Evolutionary conservation across 1,284 basidiomycete genomes (phyloP), one percentile per base, ranked within the genome.

Genomic region (Porogramme epimiltina): DNA sequence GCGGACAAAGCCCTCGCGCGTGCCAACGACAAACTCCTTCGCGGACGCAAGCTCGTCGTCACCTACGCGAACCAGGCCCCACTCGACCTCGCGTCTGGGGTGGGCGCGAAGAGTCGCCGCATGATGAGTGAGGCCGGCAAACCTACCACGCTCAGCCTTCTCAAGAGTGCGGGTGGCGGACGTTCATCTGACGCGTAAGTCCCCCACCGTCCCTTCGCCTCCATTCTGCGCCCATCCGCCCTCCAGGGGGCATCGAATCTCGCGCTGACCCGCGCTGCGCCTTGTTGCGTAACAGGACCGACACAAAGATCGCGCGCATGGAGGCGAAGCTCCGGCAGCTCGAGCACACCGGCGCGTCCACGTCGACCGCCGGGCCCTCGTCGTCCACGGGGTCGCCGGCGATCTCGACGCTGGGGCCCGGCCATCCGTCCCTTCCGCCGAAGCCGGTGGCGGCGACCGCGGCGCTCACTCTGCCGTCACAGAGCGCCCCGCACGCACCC

Each of bases 281-380:
- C 18, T 22, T 44, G 24, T 37, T 40, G 10, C 22, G 15, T 33
- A 11, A 31, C 61, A 94, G 92, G 50, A 94, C 91, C 1, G 77
- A 83, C 43, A 86, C 87, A 58, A 97, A 97, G 72, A 98, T 98
- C 61, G 93, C 94, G 2, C 85, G 89, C 56, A 89, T 98, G 80
- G 96, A 98, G 70, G 95, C 95, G 4, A 98, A 98, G 70, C 76
- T 98, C 19, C 82, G 85, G 9, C 82, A 91, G 56, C 83, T 97
- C 81, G 82, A 85, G 49, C 46, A 53, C 42, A 20, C 42, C 64
- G 13, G 50, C 60, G 19, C 55, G 63, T 36, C 43, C 22, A 13
- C 42, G 22, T 23, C 44, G 18, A 18, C 43, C 11, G 28, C 24
- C 24, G 36, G 23, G 23, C 15, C 36, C 3, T 18, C 34, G 16